phyloP scores from a whole-genome alignment of 257 asterid genomes.

The Rehmannia glutinosa region DNA sequence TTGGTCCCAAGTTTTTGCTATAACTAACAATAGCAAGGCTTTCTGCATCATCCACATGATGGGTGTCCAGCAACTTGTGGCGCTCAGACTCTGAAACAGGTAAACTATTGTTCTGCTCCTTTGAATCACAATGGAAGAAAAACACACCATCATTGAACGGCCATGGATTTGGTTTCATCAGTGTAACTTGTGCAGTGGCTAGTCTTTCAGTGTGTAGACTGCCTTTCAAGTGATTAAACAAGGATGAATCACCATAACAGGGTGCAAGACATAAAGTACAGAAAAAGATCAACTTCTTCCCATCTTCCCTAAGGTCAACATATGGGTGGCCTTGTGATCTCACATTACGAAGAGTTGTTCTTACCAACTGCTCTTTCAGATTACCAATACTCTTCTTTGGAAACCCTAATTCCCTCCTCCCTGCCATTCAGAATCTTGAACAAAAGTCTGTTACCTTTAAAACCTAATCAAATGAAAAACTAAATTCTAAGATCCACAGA shows the following conservation, averaged over 20 bases:
- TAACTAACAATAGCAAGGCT: constrained; percentile 55
- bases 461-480: constrained; percentile 20
- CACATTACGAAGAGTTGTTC: constrained; percentile 59
- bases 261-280: constrained; percentile 79
- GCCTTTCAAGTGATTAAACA: constrained; percentile 73
- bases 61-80: constrained; percentile 24
- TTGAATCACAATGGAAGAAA: constrained; percentile 51
- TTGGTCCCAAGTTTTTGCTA: constrained; percentile 18
- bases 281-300: constrained; percentile 71
- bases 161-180: constrained; percentile 86
- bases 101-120: constrained; percentile 25
- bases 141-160: constrained; percentile 84
- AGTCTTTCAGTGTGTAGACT: constrained; percentile 60
- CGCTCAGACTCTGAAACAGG: constrained; percentile 23
- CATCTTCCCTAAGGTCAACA: constrained; percentile 84
- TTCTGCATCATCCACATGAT: constrained; percentile 26
- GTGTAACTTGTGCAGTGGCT: constrained; percentile 63
- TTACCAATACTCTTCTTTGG: constrained; percentile 31
- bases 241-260: constrained; percentile 61
- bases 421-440: constrained; percentile 36
- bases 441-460: background rate
- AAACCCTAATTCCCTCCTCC: constrained; percentile 46
- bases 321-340: constrained; percentile 75
- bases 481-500: constrained; percentile 13
- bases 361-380: constrained; percentile 66